Evolutionary conservation across 768 basidiomycete genomes (phyloP).

Genomic region (Coprinopsis marcescibilis): DNA sequence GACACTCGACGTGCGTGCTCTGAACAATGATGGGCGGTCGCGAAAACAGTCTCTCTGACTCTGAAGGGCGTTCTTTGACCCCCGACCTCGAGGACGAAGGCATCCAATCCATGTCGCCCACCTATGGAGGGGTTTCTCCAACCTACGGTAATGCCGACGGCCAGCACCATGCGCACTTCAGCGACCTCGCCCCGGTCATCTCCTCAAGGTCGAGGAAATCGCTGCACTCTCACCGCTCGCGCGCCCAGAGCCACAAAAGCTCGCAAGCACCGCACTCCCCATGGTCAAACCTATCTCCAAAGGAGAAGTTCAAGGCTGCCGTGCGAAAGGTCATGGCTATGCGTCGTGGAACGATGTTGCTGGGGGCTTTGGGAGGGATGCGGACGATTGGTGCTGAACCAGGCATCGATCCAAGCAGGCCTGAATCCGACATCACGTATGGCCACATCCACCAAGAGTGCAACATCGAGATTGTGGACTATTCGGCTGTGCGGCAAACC

Average conservation of each 20-base stretch:
- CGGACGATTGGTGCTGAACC: conserved; percentile 60
- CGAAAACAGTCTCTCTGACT: conserved; percentile 58
- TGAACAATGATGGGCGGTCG: conserved; percentile 1
- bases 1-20: too few relatives aligned
- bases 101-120: conserved; percentile 1
- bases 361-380: conserved; percentile 26
- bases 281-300: conserved; percentile 29
- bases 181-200: not conserved
- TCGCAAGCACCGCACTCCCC: conserved; percentile 6
- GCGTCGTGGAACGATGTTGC: conserved; percentile 43
- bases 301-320: conserved; percentile 46
- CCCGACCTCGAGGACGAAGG: conserved; percentile 52
- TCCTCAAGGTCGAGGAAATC: conserved; percentile 11
- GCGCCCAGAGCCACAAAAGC: conserved; percentile 11
- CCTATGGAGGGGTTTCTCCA: conserved; percentile 1
- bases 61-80: conserved; percentile 59
- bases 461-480: conserved; percentile 62
- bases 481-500: conserved; percentile 50
- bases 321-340: conserved; percentile 62
- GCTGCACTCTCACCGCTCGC: conserved; percentile 16
- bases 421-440: conserved; percentile 49
- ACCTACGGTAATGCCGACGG: too few relatives aligned
- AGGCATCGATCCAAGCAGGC: conserved; percentile 61
- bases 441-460: conserved; percentile 57
- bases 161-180: not conserved